Conservation (phyloP, 2,329 filamentous ascomycete species). For the Microsporum audouinii region DNA sequence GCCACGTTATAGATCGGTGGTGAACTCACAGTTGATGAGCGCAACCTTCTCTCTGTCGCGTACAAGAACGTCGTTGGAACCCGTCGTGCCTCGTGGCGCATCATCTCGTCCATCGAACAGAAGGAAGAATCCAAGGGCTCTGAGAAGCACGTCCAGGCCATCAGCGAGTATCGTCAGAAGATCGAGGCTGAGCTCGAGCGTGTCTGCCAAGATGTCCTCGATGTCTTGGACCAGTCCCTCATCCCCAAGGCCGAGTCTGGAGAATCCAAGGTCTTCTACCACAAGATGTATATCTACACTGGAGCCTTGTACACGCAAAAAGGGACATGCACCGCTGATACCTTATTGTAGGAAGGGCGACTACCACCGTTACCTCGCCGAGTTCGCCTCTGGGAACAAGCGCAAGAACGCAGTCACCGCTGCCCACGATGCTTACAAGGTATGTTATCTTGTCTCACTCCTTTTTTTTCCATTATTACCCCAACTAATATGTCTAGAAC, state of each 20-base stretch:
- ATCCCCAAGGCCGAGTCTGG: conserved; percentile 93
- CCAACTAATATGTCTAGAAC: conserved; percentile 46
- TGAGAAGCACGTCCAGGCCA: conserved; percentile 85
- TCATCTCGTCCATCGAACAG: conserved; percentile 99
- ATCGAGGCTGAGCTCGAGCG: conserved; percentile 95
- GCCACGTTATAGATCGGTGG: conserved; percentile 44
- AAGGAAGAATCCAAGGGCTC: conserved; percentile 99
- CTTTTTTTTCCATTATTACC: neutral
- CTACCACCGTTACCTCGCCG: conserved; percentile 89
- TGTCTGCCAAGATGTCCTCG: conserved; percentile 95
- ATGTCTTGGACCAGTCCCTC: conserved; percentile 83
- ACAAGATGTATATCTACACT: conserved; percentile 76
- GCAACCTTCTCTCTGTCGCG: conserved; percentile 91
- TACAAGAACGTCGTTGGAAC: conserved; percentile 99
- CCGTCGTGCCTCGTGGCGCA: conserved; percentile 96
- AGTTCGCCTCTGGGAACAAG: conserved; percentile 88
- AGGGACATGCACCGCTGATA: conserved; percentile 9
- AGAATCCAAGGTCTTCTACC: conserved; percentile 99
- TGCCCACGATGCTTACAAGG: conserved; percentile 96
- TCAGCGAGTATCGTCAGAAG: conserved; percentile 96
- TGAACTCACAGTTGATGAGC: conserved; percentile 58
- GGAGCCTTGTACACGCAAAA: too few relatives aligned
- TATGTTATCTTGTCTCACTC: conserved; percentile 28
- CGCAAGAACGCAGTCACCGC: conserved; percentile 77
- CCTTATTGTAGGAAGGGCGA: conserved; percentile 68